phyloP scores from a whole-genome alignment of 2,329 filamentous ascomycete genomes.

The Colletotrichum paranaense region DNA sequence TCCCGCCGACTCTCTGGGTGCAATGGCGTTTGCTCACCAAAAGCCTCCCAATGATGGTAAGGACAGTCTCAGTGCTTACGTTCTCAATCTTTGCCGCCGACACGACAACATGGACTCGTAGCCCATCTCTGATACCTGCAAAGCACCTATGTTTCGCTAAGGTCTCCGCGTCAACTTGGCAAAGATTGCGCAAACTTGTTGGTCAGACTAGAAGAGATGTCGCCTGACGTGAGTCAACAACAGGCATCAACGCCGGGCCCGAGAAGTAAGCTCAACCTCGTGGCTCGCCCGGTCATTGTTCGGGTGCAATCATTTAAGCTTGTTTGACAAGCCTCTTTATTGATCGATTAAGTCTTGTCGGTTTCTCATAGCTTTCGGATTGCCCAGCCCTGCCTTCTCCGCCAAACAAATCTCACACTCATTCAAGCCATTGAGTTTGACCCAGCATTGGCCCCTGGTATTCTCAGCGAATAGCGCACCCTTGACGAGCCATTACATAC shows the following conservation, averaged over 20 bases:
- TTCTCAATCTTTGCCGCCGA: neutral
- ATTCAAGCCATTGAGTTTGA: neutral
- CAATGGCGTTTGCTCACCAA: neutral
- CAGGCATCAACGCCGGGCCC: neutral
- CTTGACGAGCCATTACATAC: neutral
- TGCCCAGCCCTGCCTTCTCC: neutral
- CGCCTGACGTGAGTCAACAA: constrained; percentile 2
- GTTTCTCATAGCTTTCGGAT: neutral
- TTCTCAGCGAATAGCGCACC: neutral
- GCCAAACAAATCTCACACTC: neutral
- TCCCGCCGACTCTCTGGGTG: neutral
- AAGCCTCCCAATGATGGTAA: too few relatives aligned
- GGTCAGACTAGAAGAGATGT: neutral
- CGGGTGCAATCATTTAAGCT: constrained; percentile 5
- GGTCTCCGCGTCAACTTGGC: neutral
- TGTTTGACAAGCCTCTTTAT: constrained; percentile 2
- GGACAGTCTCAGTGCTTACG: neutral
- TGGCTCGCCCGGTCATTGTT: neutral
- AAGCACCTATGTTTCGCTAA: neutral
- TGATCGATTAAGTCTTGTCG: neutral
- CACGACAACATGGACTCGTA: neutral
- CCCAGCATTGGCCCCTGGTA: neutral
- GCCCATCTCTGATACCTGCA: neutral
- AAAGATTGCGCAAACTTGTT: neutral
- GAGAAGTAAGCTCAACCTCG: neutral